phyloP scores from a whole-genome alignment of 2,329 filamentous ascomycete genomes.

The Sporothrix pseudoabietina region DNA sequence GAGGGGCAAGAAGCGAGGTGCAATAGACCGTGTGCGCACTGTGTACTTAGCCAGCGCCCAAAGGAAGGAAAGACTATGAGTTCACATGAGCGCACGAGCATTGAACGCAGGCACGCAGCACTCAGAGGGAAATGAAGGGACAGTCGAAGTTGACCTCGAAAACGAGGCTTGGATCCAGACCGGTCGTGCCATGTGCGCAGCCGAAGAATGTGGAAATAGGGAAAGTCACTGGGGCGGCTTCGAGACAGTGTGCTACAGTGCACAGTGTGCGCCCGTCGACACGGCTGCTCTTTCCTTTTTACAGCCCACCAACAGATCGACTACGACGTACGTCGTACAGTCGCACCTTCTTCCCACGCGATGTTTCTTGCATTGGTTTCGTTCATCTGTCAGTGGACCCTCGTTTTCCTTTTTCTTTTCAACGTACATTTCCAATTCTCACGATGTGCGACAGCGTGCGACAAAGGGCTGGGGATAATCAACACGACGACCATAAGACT shows the following conservation, averaged over 20 bases:
- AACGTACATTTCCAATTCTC: background rate
- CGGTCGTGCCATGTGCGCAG: background rate
- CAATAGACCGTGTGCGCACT: background rate
- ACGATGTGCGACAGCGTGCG: background rate
- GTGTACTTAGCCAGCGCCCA: background rate
- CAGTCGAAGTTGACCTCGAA: background rate
- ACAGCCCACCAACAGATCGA: background rate
- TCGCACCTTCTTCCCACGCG: background rate
- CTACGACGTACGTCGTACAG: too few species aligned
- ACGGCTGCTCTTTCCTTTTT: background rate
- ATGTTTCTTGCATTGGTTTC: background rate
- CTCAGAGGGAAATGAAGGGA: background rate
- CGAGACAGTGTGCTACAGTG: background rate
- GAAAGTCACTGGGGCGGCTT: background rate
- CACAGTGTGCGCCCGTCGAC: background rate
- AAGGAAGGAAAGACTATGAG: too few species aligned
- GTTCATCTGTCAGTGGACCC: background rate
- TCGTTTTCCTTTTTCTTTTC: background rate
- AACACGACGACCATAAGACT: background rate
- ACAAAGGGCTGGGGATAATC: too few species aligned
- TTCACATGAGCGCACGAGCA: too few species aligned
- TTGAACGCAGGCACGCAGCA: background rate
- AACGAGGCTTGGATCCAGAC: background rate
- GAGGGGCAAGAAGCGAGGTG: background rate
- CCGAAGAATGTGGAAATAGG: background rate